These are phyloP conservation scores for Phanerodontia chrysosporium DNA, from an alignment of 768 basidiomycete species.

Conservation along the genomic window DNA sequence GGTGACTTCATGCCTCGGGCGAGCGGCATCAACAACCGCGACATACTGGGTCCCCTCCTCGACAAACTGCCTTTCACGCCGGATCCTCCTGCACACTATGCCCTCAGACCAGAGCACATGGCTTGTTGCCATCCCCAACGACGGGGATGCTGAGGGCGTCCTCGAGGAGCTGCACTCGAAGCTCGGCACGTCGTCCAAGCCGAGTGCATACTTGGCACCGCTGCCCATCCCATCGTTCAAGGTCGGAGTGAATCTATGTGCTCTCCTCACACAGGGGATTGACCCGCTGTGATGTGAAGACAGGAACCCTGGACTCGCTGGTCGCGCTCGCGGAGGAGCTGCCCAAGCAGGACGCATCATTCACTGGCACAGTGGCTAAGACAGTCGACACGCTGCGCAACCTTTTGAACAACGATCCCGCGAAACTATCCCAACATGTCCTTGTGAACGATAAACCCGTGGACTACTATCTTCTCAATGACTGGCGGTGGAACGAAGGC, in stretches of 20 bases:
- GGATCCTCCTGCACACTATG: conserved; percentile 41
- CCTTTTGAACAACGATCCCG: conserved; percentile 82
- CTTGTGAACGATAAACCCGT: conserved; percentile 75
- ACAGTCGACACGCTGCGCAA: conserved; percentile 91
- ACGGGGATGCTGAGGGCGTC: conserved; percentile 79
- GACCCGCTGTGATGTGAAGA: conserved; percentile 41
- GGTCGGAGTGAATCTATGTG: conserved; percentile 40
- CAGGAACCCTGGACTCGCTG: conserved; percentile 89
- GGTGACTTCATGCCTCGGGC: conserved; percentile 9
- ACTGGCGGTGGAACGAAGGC: conserved; percentile 93
- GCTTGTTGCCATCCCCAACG: conserved; percentile 82
- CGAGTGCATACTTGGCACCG: conserved; percentile 50
- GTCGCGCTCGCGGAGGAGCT: conserved; percentile 88
- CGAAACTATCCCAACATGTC: conserved; percentile 70
- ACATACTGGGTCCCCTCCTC: background rate
- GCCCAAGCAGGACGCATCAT: conserved; percentile 85
- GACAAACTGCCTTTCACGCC: background rate
- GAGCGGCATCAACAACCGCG: conserved; percentile 1
- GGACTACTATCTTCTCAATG: conserved; percentile 73
- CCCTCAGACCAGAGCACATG: conserved; percentile 96
- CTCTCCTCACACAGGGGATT: background rate
- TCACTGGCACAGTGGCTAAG: conserved; percentile 86
- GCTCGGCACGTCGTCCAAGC: conserved; percentile 54
- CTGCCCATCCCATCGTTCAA: conserved; percentile 86
- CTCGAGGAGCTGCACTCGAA: conserved; percentile 62